phyloP scores from a whole-genome alignment of 1,284 basidiomycete species.

The Pisolithus thermaeus region DNA sequence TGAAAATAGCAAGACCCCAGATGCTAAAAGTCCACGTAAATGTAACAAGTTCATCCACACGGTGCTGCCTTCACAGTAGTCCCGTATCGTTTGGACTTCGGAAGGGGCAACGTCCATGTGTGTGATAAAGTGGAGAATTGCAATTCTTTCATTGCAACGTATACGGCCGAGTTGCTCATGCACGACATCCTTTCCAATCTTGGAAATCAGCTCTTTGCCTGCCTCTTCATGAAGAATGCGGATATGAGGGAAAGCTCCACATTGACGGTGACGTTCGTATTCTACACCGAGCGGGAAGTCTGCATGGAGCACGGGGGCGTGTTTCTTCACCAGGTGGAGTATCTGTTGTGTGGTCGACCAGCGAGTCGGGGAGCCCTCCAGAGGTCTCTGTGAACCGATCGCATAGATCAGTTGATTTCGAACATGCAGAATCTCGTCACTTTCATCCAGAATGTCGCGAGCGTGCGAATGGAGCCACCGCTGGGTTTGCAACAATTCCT shows the following conservation, averaged over 20 bases:
- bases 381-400: conserved; percentile 32
- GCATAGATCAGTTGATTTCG: conserved; percentile 48
- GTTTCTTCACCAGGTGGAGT: conserved; percentile 22
- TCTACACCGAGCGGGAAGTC: conserved; percentile 15
- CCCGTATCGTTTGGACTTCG: conserved; percentile 9
- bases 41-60: conserved; percentile 34
- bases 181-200: conserved; percentile 23
- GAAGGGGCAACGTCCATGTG: no score
- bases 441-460: conserved; percentile 48
- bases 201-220: conserved; percentile 19
- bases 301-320: conserved; percentile 8
- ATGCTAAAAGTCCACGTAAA: conserved; percentile 36
- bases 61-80: conserved; percentile 10
- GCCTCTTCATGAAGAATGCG: conserved; percentile 27
- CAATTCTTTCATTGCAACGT: conserved; percentile 4
- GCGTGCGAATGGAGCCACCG: conserved; percentile 31
- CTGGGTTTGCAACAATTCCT: conserved; percentile 21
- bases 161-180: conserved; percentile 17
- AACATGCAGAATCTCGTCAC: conserved; percentile 46
- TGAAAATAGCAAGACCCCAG: conserved; percentile 37
- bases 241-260: conserved; percentile 28
- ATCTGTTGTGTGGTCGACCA: conserved; percentile 42
- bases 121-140: neutral
- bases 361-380: conserved; percentile 42
- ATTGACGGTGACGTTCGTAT: conserved; percentile 3